Evolutionary conservation across 345 rosid genomes (phyloP).

Genomic region (Noccaea bulbosa): DNA sequence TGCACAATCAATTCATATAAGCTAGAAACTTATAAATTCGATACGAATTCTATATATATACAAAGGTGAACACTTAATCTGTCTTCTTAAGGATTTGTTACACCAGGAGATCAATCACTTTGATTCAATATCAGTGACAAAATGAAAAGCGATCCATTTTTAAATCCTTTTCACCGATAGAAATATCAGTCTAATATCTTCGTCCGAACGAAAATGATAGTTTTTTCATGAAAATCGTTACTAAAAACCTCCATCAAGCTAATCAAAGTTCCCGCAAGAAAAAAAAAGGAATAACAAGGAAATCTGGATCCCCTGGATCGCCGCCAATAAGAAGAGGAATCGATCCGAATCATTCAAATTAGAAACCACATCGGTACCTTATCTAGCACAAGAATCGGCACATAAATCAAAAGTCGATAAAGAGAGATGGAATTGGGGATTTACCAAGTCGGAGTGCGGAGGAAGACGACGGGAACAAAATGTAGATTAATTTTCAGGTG

Average conservation of each 20-base stretch:
- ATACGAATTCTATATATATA: no score
- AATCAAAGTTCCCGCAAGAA: neutral
- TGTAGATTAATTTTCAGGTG: neutral
- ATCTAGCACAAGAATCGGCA: neutral
- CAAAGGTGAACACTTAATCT: neutral
- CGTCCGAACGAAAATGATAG: neutral
- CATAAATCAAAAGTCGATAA: neutral
- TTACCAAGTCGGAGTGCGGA: conserved; percentile 38
- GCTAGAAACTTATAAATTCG: no score
- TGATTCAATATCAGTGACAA: neutral
- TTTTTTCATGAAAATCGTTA: neutral
- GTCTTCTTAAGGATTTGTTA: neutral
- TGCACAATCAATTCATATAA: neutral
- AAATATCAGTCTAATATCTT: neutral
- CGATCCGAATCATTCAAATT: neutral
- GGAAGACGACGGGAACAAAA: conserved; percentile 23
- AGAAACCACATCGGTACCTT: neutral
- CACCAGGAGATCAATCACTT: neutral
- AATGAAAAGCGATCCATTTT: neutral
- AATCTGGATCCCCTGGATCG: conserved; percentile 30
- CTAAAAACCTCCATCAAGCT: neutral
- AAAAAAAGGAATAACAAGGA: neutral
- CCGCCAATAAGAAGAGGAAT: conserved; percentile 1
- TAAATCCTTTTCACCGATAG: neutral
- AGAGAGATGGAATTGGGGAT: neutral